Base-by-base conservation (phyloP, 352 stramenopile species). In the Pythium periplocum region DNA sequence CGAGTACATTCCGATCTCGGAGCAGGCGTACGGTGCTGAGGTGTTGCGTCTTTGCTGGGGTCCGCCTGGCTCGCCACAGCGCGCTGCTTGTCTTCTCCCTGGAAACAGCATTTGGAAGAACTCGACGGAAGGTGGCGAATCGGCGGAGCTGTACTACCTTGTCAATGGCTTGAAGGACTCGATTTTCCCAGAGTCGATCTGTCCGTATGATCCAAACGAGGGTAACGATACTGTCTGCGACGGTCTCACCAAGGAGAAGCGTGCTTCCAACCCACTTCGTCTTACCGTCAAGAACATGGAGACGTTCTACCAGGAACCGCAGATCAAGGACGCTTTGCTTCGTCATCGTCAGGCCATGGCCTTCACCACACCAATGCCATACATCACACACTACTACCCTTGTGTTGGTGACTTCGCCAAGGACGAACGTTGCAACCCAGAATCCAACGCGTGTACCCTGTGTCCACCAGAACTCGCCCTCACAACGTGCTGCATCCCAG, bases 41-140 rank as follows among this genome's bases (percentile, higher is more conserved):
- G 57, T 86, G 17, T 52, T 87, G 36, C 72, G 74, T 6, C 55
- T 87, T 17, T 87, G 77, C 64, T 62, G 74, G 7, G 72, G 74
- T 1, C 67, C 67, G 1, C 57, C 64, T 1, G 67, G 52, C 12
- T 85, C 73, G 30, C 71, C 73, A 11, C 73, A 87, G 55, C 76
- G 85, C 59, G 63, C 75, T 32, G 74, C 73, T 40, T 87, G 73
- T 39, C 64, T 84, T 48, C 73, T 87, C 35, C 73, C 76, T 0
- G 76, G 71, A 41, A 84, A 87, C 49, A 52, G 53, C 9, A 82
- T 85, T 46, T 85, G 71, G 69, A 68, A 83, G 48, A 86, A 87
- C 77, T 71, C 77, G 37, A 87, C 77, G 7, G 74, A 86, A 33
- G 77, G 72, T 34, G 74, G 77, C 6, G 76, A 81, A 41, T 70